phyloP scores from a whole-genome alignment of 495 filamentous ascomycete species.

The Penicillium bialowiezense region DNA sequence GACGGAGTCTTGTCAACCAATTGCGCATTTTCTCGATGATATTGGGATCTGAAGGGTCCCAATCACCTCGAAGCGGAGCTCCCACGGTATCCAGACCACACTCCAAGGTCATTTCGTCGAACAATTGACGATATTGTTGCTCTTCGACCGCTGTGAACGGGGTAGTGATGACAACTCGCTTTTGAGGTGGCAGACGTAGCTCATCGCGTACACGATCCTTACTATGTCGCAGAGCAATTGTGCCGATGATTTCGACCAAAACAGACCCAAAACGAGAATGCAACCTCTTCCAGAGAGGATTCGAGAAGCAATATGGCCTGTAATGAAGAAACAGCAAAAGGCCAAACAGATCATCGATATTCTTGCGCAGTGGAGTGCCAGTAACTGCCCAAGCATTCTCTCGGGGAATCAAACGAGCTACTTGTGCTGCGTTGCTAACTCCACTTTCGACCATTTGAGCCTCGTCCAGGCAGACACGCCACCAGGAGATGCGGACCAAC shows the following conservation, averaged over 20 bases:
- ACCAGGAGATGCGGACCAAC: slow-evolving; percentile 78
- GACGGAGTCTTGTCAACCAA: slow-evolving; percentile 71
- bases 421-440: slow-evolving; percentile 74
- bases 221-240: slow-evolving; percentile 76
- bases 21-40: slow-evolving; percentile 64
- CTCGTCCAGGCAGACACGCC: slow-evolving; percentile 90
- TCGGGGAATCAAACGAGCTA: slow-evolving; percentile 76
- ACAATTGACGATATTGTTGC: slow-evolving; percentile 74
- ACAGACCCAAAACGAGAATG: slow-evolving; percentile 54
- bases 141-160: slow-evolving; percentile 88
- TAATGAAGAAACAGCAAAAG: slow-evolving; percentile 78
- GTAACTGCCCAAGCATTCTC: slow-evolving; percentile 91
- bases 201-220: slow-evolving; percentile 78
- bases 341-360: slow-evolving; percentile 64
- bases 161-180: slow-evolving; percentile 80
- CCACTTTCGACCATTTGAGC: slow-evolving; percentile 94
- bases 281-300: slow-evolving; percentile 64
- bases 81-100: slow-evolving; percentile 66
- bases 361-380: slow-evolving; percentile 81
- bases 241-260: slow-evolving; percentile 63
- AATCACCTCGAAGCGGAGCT: slow-evolving; percentile 53
- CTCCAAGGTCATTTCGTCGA: slow-evolving; percentile 66
- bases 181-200: slow-evolving; percentile 64
- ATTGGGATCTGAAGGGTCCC: slow-evolving; percentile 57
- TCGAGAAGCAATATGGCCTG: slow-evolving; percentile 65